Conservation (phyloP, 768 basidiomycete species). For the Leccinellum luteum region DNA sequence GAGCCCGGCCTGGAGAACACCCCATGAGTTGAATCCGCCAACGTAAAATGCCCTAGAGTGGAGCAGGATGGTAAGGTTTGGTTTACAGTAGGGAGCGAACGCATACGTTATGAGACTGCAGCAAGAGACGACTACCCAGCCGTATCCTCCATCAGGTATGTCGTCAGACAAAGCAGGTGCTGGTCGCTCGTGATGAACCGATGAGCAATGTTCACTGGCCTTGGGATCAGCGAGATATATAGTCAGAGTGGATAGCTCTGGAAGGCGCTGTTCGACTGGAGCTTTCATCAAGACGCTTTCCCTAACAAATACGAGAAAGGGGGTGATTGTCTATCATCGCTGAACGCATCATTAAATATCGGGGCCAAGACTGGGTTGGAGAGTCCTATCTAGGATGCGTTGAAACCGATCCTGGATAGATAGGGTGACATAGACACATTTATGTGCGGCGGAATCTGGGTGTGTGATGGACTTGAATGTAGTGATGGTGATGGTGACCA, state of each 20-base stretch:
- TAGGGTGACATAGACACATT: neutral
- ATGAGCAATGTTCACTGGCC: neutral
- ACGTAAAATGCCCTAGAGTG: slow-evolving; percentile 26
- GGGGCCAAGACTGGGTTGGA: neutral
- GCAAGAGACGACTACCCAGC: slow-evolving; percentile 32
- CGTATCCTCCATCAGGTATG: slow-evolving; percentile 33
- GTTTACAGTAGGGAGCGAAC: neutral
- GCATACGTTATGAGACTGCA: slow-evolving; percentile 30
- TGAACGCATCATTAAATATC: neutral
- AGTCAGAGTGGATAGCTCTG: neutral
- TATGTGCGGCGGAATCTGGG: neutral
- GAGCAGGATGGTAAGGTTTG: neutral
- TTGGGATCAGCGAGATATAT: neutral
- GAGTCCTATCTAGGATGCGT: neutral
- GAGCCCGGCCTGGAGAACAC: slow-evolving; percentile 30
- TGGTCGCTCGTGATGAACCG: neutral
- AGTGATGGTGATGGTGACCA: neutral
- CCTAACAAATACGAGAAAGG: neutral
- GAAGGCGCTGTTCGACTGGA: neutral
- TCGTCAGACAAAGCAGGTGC: slow-evolving; percentile 2
- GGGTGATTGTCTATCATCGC: neutral
- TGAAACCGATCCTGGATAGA: neutral
- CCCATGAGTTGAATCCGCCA: slow-evolving; percentile 32
- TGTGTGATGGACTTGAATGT: neutral
- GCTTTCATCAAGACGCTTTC: neutral